Percentiles rank a stretch among this genome's conserved stretches.
phyloP scores from a whole-genome alignment of 163 green algal species.

The Coccomyxa subellipsoidea region DNA sequence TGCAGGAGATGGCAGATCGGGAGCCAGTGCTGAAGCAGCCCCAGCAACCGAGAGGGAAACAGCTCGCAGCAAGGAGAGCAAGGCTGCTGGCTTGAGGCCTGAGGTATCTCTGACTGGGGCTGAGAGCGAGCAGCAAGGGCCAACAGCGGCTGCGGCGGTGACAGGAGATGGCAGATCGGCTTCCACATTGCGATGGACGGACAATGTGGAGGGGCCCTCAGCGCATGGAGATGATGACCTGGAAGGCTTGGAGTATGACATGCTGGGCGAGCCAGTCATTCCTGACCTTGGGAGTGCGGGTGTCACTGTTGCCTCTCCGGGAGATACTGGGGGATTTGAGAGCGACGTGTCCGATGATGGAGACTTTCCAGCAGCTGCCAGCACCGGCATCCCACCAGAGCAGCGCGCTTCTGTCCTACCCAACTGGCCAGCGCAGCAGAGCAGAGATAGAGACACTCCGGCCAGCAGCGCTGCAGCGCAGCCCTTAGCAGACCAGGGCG shows the following conservation, averaged over 20 bases:
- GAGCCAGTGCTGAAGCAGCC: not conserved
- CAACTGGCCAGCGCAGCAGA: too few species aligned
- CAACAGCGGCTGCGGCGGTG: not conserved
- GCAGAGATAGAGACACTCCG: not conserved
- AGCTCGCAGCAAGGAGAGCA: not conserved
- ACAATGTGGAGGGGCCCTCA: not conserved
- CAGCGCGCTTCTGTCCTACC: too few species aligned
- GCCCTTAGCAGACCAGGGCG: too few species aligned
- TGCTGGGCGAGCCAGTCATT: not conserved
- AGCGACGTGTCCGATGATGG: not conserved
- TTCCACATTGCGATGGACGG: not conserved
- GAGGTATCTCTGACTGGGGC: not conserved
- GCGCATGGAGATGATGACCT: not conserved
- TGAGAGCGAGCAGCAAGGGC: not conserved
- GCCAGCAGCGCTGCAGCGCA: not conserved
- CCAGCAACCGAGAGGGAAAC: not conserved
- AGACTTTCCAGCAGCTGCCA: not conserved
- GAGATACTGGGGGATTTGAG: too few species aligned
- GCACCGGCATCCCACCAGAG: too few species aligned
- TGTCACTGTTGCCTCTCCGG: not conserved
- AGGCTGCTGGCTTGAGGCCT: not conserved
- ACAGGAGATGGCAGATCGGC: not conserved
- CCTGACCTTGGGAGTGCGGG: not conserved
- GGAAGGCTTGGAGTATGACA: not conserved
- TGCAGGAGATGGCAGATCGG: too few species aligned